A percentile compares a stretch with the other conserved stretches of the same genome.
These are phyloP conservation scores for Suhomyces panamericanus DNA, from an alignment of 1,139 yeast species.

Conservation along the genomic window DNA sequence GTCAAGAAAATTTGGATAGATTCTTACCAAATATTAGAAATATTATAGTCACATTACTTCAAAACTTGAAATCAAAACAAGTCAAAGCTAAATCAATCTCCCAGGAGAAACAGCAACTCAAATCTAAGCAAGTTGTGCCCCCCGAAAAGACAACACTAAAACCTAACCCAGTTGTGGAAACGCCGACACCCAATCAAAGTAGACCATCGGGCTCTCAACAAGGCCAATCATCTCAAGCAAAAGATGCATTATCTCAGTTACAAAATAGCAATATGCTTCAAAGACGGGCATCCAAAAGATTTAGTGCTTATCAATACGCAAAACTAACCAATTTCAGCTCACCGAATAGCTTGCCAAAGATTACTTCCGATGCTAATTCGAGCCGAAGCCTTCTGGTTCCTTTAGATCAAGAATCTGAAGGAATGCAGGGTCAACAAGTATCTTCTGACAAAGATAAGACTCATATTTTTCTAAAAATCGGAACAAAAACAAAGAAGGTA, in stretches of 20 bases:
- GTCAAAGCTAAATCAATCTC: constrained; percentile 45
- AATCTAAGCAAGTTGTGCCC: constrained; percentile 8
- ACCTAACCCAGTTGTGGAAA: constrained; percentile 1
- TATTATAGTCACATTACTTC: constrained; percentile 78
- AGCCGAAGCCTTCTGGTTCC: constrained; percentile 1
- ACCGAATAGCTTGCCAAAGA: constrained; percentile 15
- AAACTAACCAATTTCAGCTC: constrained; percentile 61
- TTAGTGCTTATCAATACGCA: constrained; percentile 91
- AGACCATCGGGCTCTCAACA: constrained; percentile 8
- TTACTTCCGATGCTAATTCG: constrained; percentile 8
- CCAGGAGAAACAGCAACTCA: constrained; percentile 21
- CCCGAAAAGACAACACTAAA: constrained; percentile 2
- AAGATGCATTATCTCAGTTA: constrained; percentile 68
- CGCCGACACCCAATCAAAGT: constrained; percentile 5
- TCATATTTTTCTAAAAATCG: constrained; percentile 54
- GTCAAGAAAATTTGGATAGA: constrained; percentile 77
- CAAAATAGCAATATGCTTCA: constrained; percentile 81
- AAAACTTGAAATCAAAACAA: constrained; percentile 81
- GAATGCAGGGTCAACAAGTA: not conserved
- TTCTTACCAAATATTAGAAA: constrained; percentile 85
- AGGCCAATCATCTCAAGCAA: constrained; percentile 10
- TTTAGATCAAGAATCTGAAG: constrained; percentile 1
- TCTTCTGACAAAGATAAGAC: not conserved
- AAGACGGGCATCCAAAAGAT: constrained; percentile 88
- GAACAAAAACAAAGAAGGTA: constrained; percentile 64